These are phyloP conservation scores for Aspergillus incahuasiensis DNA, from an alignment of 495 filamentous ascomycete genomes.

Conservation along the genomic window DNA sequence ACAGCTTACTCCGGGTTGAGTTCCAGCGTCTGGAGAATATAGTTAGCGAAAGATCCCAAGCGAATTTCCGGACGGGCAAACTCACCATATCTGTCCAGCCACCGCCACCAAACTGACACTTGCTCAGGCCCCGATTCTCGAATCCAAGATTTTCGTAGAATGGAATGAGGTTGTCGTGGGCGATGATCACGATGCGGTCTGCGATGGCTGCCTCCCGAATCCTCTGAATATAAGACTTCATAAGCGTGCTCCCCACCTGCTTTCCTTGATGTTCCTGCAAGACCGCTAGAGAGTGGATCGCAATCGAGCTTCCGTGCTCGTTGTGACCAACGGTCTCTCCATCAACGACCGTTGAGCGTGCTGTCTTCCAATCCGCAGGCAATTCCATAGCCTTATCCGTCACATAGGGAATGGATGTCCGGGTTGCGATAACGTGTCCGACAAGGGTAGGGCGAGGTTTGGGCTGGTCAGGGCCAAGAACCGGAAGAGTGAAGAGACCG, in stretches of 20 bases:
- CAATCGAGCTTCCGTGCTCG: conserved; percentile 68
- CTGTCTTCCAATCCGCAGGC: conserved; percentile 58
- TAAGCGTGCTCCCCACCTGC: conserved; percentile 68
- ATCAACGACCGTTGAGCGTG: conserved; percentile 32
- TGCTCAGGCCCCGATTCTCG: conserved; percentile 59
- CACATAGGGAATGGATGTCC: conserved; percentile 53
- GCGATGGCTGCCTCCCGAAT: conserved; percentile 61
- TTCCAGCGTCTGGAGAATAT: conserved; percentile 30
- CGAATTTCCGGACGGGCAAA: background rate
- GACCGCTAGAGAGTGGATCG: conserved; percentile 77
- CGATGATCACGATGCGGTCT: conserved; percentile 70
- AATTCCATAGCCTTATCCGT: conserved; percentile 75
- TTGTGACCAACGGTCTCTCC: conserved; percentile 54
- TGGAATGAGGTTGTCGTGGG: conserved; percentile 62
- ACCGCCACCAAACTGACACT: conserved; percentile 66
- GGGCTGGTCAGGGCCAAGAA: conserved; percentile 40
- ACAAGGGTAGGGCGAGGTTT: conserved; percentile 56
- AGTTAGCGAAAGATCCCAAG: background rate
- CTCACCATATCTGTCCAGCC: conserved; percentile 66
- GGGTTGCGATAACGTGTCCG: conserved; percentile 76
- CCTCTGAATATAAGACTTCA: conserved; percentile 72
- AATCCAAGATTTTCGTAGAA: conserved; percentile 82
- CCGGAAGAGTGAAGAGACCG: conserved; percentile 66
- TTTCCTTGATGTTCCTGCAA: conserved; percentile 68
- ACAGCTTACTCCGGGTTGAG: conserved; percentile 13